A percentile compares a stretch with the other conserved stretches of the same genome.
phyloP scores from a whole-genome alignment of 2,329 filamentous ascomycete species.

The Fusarium staphyleae region DNA sequence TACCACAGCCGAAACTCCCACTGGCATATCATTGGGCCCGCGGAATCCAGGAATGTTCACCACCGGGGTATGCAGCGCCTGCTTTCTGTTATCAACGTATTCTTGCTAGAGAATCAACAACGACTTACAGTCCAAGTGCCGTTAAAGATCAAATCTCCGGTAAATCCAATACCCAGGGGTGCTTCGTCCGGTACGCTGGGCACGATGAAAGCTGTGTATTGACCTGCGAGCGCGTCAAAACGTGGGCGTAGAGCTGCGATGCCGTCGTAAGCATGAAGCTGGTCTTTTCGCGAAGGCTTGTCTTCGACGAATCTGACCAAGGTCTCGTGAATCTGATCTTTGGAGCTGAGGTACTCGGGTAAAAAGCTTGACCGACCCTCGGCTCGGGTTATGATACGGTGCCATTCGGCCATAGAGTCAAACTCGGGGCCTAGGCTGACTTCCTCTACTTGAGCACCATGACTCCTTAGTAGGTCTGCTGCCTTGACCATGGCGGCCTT shows the following conservation, averaged over 20 bases:
- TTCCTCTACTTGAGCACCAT: slow-evolving; percentile 64
- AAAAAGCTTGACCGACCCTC: slow-evolving; percentile 63
- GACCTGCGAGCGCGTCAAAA: slow-evolving; percentile 58
- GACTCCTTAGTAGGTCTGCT: slow-evolving; percentile 46
- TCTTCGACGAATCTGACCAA: slow-evolving; percentile 62
- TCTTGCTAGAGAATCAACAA: slow-evolving; percentile 41
- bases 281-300: slow-evolving; percentile 53
- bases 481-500: slow-evolving; percentile 52
- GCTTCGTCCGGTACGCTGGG: slow-evolving; percentile 68
- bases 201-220: slow-evolving; percentile 63
- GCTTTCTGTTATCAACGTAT: accelerated
- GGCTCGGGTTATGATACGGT: slow-evolving; percentile 55
- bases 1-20: slow-evolving; percentile 62
- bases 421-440: slow-evolving; percentile 61
- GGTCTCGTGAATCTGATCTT: slow-evolving; percentile 53
- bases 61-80: slow-evolving; percentile 64
- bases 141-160: slow-evolving; percentile 62
- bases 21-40: slow-evolving; percentile 59
- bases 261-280: slow-evolving; percentile 61
- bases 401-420: slow-evolving; percentile 57
- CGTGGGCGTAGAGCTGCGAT: slow-evolving; percentile 61
- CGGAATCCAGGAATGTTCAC: slow-evolving; percentile 69
- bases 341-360: slow-evolving; percentile 58
- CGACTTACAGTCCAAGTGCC: slow-evolving; percentile 59
- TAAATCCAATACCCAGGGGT: slow-evolving; percentile 58